phyloP scores from a whole-genome alignment of 2,329 filamentous ascomycete genomes.

The Cryphonectria radicalis region DNA sequence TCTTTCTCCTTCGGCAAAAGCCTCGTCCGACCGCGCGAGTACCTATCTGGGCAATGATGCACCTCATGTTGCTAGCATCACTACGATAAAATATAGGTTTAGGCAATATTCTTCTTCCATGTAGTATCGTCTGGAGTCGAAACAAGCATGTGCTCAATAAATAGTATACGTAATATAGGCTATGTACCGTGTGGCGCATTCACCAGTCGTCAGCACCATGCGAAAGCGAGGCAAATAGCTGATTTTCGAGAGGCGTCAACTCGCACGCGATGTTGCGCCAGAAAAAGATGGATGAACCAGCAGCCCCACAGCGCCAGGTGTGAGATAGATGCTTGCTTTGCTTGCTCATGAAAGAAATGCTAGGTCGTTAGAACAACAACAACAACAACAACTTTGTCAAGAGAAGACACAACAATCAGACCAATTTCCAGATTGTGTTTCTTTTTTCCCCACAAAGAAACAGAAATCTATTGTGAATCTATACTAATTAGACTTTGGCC shows the following conservation, averaged over 20 bases:
- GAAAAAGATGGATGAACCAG: neutral
- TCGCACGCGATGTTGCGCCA: neutral
- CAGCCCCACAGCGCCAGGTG: neutral
- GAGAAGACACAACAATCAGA: neutral
- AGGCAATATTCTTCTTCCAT: too few relatives aligned
- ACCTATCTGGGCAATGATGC: neutral
- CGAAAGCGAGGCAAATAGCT: neutral
- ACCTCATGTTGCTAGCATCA: neutral
- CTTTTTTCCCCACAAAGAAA: neutral
- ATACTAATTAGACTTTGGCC: neutral
- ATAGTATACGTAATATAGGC: neutral
- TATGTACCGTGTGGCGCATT: neutral
- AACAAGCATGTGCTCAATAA: neutral
- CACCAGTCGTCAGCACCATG: neutral
- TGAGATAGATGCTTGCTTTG: neutral
- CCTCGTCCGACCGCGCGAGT: neutral
- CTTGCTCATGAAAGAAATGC: neutral
- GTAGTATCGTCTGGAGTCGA: neutral
- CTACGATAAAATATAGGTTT: neutral
- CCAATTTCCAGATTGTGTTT: neutral
- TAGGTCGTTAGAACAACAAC: neutral
- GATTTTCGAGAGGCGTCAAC: neutral
- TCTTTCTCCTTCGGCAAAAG: neutral
- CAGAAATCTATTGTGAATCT: neutral
- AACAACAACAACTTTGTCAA: neutral